A percentile compares a stretch with the other conserved stretches of the same genome.
Conservation (phyloP, 2,329 filamentous ascomycete genomes). For the Pleomassaria siparia region DNA sequence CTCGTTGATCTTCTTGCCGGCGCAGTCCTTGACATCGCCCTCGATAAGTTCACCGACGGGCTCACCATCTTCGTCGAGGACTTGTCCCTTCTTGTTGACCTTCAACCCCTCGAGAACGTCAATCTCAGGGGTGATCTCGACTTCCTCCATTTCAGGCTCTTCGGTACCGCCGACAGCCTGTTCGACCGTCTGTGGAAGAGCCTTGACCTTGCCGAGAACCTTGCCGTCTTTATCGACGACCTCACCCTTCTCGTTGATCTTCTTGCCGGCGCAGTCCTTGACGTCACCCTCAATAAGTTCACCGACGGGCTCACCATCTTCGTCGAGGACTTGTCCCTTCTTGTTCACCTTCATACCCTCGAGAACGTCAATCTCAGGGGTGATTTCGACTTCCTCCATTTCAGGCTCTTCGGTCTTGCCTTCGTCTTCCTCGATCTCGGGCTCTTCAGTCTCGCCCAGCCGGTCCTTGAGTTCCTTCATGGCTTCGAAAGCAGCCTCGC, state of each 20-base stretch:
- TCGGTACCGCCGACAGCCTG: conserved; percentile 35
- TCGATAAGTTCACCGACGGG: conserved; percentile 55
- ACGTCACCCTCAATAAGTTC: conserved; percentile 60
- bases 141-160: conserved; percentile 46
- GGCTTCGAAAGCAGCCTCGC: conserved; percentile 54
- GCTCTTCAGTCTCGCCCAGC: conserved; percentile 49
- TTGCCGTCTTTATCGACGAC: conserved; percentile 66
- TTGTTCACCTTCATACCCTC: conserved; percentile 61
- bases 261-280: conserved; percentile 64
- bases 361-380: conserved; percentile 50
- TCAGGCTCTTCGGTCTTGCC: too few relatives aligned
- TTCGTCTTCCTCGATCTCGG: conserved; percentile 45
- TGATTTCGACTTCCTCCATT: conserved; percentile 43
- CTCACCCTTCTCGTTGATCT: conserved; percentile 65
- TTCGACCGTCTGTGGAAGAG: conserved; percentile 49
- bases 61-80: conserved; percentile 56
- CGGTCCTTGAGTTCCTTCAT: conserved; percentile 50
- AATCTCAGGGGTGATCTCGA: conserved; percentile 47
- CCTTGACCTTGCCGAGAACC: conserved; percentile 62
- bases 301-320: conserved; percentile 57
- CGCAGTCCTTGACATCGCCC: conserved; percentile 63
- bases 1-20: conserved; percentile 66
- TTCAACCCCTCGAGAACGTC: conserved; percentile 55
- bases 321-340: conserved; percentile 56
- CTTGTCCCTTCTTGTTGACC: conserved; percentile 61